Base-by-base conservation (phyloP, 192 early-diverging fungal genomes). In the Entomortierella parvispora region DNA sequence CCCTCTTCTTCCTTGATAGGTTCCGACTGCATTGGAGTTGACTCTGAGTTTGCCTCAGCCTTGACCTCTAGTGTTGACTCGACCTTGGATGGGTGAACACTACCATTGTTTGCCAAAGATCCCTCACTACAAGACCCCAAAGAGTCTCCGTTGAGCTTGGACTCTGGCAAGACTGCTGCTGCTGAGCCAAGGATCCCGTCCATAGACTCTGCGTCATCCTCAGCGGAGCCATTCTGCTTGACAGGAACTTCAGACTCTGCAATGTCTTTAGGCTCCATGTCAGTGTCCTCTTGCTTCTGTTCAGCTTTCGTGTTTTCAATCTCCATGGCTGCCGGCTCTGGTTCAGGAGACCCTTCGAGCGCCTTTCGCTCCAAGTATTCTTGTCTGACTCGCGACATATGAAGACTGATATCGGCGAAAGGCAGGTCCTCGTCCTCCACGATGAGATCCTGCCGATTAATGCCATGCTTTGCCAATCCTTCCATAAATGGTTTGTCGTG, bases 391-490 rank as follows among this genome's bases (percentile, higher is more conserved):
- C n/a, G 54, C 10, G 58, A n/a, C 40, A 80, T 64, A 34, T 69
- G 56, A 14, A 75, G 71, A 12, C 69, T 76, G 46, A 85, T 74
- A 29, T 76, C 68, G 25, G 68, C 65, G 56, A 89, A 89, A 18
- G 87, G 84, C 29, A 89, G 49, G 2, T 85, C 82, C 12, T 68
- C 62, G 47, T 89, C 92, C 44, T 85, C 83, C 2, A 91, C 79
- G 54, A 93, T 86, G 20, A 92, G 58, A 68, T 95, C 93, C 45
- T 76, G 81, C 28, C 91, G 84, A 43, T 83, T 85, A 32, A 89
- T 71, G 22, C 93, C 93, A 75, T 89, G 91, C 59, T 87, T 87
- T 34, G 87, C 87, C 52, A 95, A 83, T 15, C 88, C 93, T 55
- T 82, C 79, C 54, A 95, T 68, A 54, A 93, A 89, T 25, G 83